Evolutionary conservation across 2,329 filamentous ascomycete genomes (phyloP), one percentile per base, ranked within the genome.

Genomic region (Colletotrichum sp.): DNA sequence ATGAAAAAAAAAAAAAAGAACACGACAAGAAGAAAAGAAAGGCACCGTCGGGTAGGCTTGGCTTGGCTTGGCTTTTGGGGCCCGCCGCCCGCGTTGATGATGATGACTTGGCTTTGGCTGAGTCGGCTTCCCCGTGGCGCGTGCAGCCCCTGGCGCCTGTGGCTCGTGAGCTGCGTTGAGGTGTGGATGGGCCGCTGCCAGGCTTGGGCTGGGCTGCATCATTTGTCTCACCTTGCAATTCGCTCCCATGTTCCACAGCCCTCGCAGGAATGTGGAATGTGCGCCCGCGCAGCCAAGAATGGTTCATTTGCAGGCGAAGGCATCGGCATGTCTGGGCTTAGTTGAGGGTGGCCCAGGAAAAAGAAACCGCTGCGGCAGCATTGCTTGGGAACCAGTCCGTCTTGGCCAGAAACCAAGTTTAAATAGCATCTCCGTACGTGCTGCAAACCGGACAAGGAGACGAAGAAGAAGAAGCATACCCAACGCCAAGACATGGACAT

Each of bases 211-310:
- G 61, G 67, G 68, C 63, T 68, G 70, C 73, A 75, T 73, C 69
- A 73, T 75, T 24, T 73, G 73, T 75, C 73, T 75, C 73, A 75
- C 55, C 57, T 72, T 72, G 71, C 65, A 63, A 75, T 75, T 61
- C 60, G 71, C 67, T 75, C 39, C 73, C 63, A 67, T 74, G 68
- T 72, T 63, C 72, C 72, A 75, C 72, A 72, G 34, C 63, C 39
- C 24, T 72, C 72, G 57, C 72, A 72, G 67, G 32, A 61, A 61
- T 28, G 52, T 68, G 72, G 67, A 72, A 75, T 75, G 61, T 72
- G 63, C 69, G 72, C 68, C 61, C 72, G 63, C 69, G 68, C 18
- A 61, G 68, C 69, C 30, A 43, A 70, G 63, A 43, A 63, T 39
- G 39, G 30, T 52, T 26, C 55, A 30, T 69, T 30, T 39, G 39